Evolutionary conservation across 108 stramenopile genomes (phyloP).

Genomic region (Mediolabrus comicus): DNA sequence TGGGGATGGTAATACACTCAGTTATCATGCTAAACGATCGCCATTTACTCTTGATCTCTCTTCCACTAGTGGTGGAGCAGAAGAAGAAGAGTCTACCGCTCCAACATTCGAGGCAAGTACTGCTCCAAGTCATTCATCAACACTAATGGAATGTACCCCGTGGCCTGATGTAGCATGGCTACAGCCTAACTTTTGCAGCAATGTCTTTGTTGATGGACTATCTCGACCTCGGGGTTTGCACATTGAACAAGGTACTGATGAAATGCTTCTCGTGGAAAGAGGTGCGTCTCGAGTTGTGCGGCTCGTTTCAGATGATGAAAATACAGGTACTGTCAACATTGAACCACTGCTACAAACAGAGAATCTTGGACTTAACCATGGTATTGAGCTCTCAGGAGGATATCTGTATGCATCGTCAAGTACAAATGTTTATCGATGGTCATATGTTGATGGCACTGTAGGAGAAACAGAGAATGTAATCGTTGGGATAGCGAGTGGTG

Average conservation of each 20-base stretch:
- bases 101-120: neutral
- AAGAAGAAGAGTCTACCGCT: neutral
- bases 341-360: slow-evolving; percentile 2
- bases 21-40: neutral
- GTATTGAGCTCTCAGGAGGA: slow-evolving; percentile 50
- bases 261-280: slow-evolving; percentile 39
- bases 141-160: neutral
- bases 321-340: slow-evolving; percentile 11
- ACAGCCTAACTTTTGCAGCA: slow-evolving; percentile 34
- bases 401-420: slow-evolving; percentile 63
- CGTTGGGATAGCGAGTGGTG: slow-evolving; percentile 46
- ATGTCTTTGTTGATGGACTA: slow-evolving; percentile 7
- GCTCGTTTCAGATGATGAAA: slow-evolving; percentile 7
- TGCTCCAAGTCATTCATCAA: neutral
- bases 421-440: slow-evolving; percentile 66
- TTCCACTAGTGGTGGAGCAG: neutral
- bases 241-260: slow-evolving; percentile 19
- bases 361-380: slow-evolving; percentile 57
- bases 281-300: slow-evolving; percentile 27
- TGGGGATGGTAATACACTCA: neutral
- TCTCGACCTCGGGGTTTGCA: slow-evolving; percentile 33
- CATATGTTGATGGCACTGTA: slow-evolving; percentile 10
- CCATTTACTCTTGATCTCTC: neutral
- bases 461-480: slow-evolving; percentile 23
- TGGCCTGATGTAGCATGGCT: slow-evolving; percentile 16